These are phyloP conservation scores for Symbiodinium natans DNA, from an alignment of 73 alveolate genomes.

Conservation along the genomic window DNA sequence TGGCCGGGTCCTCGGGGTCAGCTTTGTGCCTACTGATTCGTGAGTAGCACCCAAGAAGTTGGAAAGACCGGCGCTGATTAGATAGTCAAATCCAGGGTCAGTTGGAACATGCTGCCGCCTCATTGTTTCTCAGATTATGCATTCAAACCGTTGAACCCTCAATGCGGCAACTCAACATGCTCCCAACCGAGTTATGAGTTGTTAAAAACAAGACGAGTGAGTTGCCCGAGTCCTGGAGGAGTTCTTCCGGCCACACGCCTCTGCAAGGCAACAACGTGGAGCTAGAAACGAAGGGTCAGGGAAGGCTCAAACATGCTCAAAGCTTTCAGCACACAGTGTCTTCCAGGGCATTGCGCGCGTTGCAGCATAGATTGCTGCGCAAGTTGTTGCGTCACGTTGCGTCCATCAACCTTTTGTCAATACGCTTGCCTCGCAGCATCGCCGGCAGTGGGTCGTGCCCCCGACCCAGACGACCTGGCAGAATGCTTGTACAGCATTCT, in stretches of 20 bases:
- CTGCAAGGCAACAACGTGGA: not conserved
- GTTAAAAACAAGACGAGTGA: too few relatives aligned
- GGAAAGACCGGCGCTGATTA: not conserved
- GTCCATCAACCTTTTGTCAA: too few relatives aligned
- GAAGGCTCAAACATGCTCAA: too few relatives aligned
- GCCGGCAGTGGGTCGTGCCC: not conserved
- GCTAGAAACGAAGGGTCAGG: not conserved
- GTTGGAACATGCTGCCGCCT: not conserved
- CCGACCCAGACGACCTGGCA: not conserved
- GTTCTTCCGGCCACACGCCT: constrained; percentile 74
- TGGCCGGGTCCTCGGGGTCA: constrained; percentile 30
- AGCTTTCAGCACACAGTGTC: too few relatives aligned
- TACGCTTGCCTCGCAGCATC: not conserved
- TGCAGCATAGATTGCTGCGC: too few relatives aligned
- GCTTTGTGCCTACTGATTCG: not conserved
- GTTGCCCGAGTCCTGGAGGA: constrained; percentile 39
- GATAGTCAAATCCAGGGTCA: not conserved
- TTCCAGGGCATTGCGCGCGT: too few relatives aligned
- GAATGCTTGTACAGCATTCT: not conserved
- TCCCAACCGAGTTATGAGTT: not conserved
- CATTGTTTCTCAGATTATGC: not conserved
- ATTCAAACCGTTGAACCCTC: not conserved
- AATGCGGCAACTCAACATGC: not conserved
- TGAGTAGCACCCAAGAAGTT: not conserved
- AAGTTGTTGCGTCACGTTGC: too few relatives aligned